phyloP scores from a whole-genome alignment of 2,329 filamentous ascomycete species.

The Fusarium coffeatum region DNA sequence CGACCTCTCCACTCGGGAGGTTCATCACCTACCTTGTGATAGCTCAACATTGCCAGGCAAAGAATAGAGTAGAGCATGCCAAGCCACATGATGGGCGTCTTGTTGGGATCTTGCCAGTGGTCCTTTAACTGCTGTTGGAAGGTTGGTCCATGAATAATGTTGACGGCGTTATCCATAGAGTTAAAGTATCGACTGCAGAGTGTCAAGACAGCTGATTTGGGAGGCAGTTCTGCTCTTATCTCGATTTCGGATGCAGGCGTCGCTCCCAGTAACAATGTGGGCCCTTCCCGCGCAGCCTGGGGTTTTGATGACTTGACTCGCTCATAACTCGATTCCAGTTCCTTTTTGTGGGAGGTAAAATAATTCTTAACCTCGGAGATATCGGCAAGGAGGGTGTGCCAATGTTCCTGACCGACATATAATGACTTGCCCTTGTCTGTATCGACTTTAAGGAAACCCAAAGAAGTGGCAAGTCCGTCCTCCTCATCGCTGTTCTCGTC shows the following conservation, averaged over 20 bases:
- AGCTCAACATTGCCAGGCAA: conserved; percentile 81
- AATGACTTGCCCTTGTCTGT: conserved; percentile 80
- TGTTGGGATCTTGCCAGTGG: conserved; percentile 78
- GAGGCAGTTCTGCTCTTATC: conserved; percentile 81
- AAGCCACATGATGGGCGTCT: conserved; percentile 81
- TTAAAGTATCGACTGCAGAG: conserved; percentile 93
- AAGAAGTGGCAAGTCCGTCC: conserved; percentile 74
- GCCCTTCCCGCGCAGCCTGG: conserved; percentile 69
- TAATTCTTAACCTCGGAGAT: conserved; percentile 95
- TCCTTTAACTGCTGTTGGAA: conserved; percentile 78
- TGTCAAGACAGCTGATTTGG: conserved; percentile 84
- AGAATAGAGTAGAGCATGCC: conserved; percentile 81
- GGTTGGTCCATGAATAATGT: conserved; percentile 83
- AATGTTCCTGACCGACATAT: conserved; percentile 86
- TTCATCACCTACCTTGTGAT: conserved; percentile 82
- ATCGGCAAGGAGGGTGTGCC: conserved; percentile 82
- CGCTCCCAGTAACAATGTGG: conserved; percentile 82
- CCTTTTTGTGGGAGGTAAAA: conserved; percentile 86
- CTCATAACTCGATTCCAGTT: conserved; percentile 84
- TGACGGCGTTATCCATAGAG: conserved; percentile 76
- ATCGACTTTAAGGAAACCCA: conserved; percentile 87
- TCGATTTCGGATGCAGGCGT: conserved; percentile 79
- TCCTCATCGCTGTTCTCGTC: conserved; percentile 77
- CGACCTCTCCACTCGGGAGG: conserved; percentile 81
- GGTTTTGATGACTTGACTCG: conserved; percentile 78